Evolutionary conservation across 2,329 filamentous ascomycete species (phyloP), one percentile per base, ranked within the genome.

Genomic region (Fusarium napiforme): DNA sequence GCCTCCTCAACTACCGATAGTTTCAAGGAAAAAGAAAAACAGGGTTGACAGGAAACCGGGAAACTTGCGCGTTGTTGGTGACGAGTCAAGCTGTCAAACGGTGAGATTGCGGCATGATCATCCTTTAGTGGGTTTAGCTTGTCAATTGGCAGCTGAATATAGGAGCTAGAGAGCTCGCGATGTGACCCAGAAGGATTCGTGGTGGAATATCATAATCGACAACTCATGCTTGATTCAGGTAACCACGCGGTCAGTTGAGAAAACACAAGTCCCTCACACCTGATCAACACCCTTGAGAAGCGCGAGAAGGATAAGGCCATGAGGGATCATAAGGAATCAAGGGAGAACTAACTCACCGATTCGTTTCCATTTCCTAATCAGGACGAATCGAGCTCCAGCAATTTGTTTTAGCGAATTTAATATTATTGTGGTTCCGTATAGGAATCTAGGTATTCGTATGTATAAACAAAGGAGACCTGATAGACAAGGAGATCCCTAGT

Each of bases 51-150:
- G 61, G 37, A 71, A 64, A 60, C 59, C 36, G 53, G 58, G 59
- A 72, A 50, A 58, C 42, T 56, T 47, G 66, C 34, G 36, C 15
- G 34, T 46, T 18, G 46, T 37, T 60, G 71, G 56, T 42, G 65
- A 69, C 71, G 43, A 61, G 71, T 72, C 71, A 69, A 69, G 58
- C 63, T 74, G 71, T 69, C 71, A 74, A 72, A 56, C 46, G 59
- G 45, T 43, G 52, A 69, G 46, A 45, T 58, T 60, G 56, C 62
- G 43, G 56, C 39, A 67, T 71, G 67, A 69, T 68, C 66, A 58
- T 28, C 67, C 67, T 66, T 42, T 43, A 50, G 67, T 53, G 67
- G 45, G 59, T 60, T 58, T 18, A 39, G 23, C 21, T 34, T 39
- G 42, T 40, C 57, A 49, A 63, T 56, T 64, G 50, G 49, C 63